phyloP scores from a whole-genome alignment of 306 rosid species.

The Medicago truncatula region DNA sequence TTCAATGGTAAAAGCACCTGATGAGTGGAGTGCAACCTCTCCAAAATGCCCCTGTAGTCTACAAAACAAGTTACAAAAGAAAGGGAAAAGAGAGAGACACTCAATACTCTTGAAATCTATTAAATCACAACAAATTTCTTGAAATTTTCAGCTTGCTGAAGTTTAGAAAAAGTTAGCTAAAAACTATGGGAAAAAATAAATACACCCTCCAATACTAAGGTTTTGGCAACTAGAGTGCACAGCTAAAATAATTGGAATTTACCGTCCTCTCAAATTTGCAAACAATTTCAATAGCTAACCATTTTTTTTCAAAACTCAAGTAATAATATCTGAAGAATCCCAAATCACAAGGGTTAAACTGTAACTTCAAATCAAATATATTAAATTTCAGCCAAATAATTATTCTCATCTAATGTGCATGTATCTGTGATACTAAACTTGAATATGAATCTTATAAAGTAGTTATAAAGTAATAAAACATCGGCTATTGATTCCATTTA shows the following conservation, averaged over 20 bases:
- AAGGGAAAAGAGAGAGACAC: slow-evolving; percentile 6
- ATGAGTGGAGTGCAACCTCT: slow-evolving; percentile 70
- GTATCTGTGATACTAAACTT: slow-evolving; percentile 8
- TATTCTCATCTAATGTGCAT: slow-evolving; percentile 7
- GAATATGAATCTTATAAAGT: slow-evolving; percentile 3
- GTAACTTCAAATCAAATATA: slow-evolving; percentile 17
- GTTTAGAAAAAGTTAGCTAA: slow-evolving; percentile 7
- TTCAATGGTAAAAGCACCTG: slow-evolving; percentile 81
- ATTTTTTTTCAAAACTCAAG: slow-evolving; percentile 9
- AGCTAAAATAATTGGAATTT: slow-evolving; percentile 28
- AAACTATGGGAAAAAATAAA: background rate
- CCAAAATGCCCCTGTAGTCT: slow-evolving; percentile 84
- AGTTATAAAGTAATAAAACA: background rate
- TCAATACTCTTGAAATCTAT: slow-evolving; percentile 31
- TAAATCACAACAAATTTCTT: slow-evolving; percentile 6
- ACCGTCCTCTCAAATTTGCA: slow-evolving; percentile 16
- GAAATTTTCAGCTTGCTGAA: slow-evolving; percentile 31
- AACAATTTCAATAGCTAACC: slow-evolving; percentile 18
- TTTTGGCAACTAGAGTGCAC: slow-evolving; percentile 2
- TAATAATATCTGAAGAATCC: slow-evolving; percentile 21
- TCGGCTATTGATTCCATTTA: slow-evolving; percentile 16
- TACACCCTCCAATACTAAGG: slow-evolving; percentile 15
- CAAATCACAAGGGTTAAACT: slow-evolving; percentile 21
- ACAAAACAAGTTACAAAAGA: slow-evolving; percentile 46
- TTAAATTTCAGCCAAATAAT: slow-evolving; percentile 13